phyloP scores from a whole-genome alignment of 2,329 filamentous ascomycete species.

The Immersiporthe knoxdaviesiana region DNA sequence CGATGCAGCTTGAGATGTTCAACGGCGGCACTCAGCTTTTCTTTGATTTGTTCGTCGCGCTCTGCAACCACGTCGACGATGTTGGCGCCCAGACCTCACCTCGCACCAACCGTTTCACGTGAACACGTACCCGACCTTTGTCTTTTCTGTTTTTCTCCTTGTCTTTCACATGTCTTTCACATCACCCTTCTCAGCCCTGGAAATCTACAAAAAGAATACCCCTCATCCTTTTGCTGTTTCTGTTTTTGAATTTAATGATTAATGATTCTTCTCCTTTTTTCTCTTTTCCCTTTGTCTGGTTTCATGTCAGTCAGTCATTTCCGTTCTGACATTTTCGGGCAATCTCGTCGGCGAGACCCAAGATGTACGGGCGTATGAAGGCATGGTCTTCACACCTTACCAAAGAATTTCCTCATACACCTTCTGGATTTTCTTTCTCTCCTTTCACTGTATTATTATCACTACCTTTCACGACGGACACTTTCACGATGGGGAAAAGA shows the following conservation, averaged over 20 bases:
- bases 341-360: conserved; percentile 17
- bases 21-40: conserved; percentile 80
- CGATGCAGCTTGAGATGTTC: conserved; percentile 95
- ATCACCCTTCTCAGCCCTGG: conserved; percentile 10
- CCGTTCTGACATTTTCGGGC: not conserved
- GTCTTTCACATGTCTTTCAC: conserved; percentile 3
- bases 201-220: conserved; percentile 26
- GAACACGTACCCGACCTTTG: not conserved
- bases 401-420: not conserved
- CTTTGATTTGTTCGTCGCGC: conserved; percentile 91
- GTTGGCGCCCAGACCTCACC: conserved; percentile 54
- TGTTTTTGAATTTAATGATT: conserved; percentile 16
- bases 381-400: conserved; percentile 1
- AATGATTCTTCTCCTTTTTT: conserved; percentile 8
- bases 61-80: conserved; percentile 87
- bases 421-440: not conserved
- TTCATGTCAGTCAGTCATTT: not conserved
- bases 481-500: not conserved
- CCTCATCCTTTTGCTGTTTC: conserved; percentile 23
- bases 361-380: conserved; percentile 20
- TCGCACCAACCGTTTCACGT: conserved; percentile 47
- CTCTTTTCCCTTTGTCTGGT: not conserved
- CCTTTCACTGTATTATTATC: conserved; percentile 23
- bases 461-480: not conserved
- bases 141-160: not conserved